Conservation (phyloP, 352 stramenopile genomes). For the Saprolegnia parasitica region DNA sequence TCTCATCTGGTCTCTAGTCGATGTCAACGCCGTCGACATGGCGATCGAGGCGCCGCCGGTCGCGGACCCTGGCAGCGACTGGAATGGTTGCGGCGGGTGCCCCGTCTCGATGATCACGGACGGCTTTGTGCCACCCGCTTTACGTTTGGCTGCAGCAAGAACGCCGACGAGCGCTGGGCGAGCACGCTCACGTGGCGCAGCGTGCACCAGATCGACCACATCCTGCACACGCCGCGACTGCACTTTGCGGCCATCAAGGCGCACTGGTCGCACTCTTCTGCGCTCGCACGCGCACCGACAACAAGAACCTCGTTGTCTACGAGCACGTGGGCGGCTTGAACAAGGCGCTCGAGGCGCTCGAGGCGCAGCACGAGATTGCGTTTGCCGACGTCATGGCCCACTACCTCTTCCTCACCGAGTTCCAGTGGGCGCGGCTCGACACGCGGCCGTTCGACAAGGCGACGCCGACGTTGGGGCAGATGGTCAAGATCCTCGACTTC, state of each 20-base stretch:
- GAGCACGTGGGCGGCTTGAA: constrained; percentile 27
- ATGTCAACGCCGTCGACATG: constrained; percentile 25
- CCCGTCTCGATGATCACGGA: background rate
- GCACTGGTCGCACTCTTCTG: constrained; percentile 26
- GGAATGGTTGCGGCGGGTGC: constrained; percentile 27
- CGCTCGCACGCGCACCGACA: constrained; percentile 22
- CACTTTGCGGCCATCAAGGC: constrained; percentile 24
- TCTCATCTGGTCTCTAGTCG: constrained; percentile 1
- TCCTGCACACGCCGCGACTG: constrained; percentile 8
- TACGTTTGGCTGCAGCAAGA: constrained; percentile 22
- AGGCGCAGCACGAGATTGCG: constrained; percentile 17
- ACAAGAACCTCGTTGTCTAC: constrained; percentile 23
- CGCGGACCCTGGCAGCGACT: constrained; percentile 17
- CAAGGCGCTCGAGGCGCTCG: constrained; percentile 6
- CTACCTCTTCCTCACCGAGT: constrained; percentile 29
- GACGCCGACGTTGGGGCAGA: constrained; percentile 8
- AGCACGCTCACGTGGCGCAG: constrained; percentile 10
- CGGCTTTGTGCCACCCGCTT: constrained; percentile 24
- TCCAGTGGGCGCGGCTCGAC: constrained; percentile 24
- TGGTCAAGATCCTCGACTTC: constrained; percentile 28
- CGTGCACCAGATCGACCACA: constrained; percentile 19
- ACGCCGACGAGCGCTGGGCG: constrained; percentile 15
- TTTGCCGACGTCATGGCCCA: constrained; percentile 29
- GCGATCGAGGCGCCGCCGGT: constrained; percentile 6
- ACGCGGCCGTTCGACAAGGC: constrained; percentile 17